Percentiles rank a stretch among this genome's conserved stretches.
Evolutionary conservation across 805 yeast species (phyloP).

Genomic region (Metschnikowia koreensis): DNA sequence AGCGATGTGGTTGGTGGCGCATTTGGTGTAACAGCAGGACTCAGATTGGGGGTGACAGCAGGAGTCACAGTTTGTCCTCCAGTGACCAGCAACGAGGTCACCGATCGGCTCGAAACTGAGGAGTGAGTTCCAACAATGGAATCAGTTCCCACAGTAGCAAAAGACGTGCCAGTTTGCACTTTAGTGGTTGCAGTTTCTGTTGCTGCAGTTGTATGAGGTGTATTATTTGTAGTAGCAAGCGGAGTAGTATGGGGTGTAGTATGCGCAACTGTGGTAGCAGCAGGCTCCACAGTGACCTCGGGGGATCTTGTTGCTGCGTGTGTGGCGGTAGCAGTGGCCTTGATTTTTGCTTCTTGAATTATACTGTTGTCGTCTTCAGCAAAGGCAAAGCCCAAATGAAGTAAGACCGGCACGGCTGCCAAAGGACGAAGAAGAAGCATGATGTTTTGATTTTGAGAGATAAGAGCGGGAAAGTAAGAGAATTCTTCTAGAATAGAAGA

Average conservation of each 20-base stretch:
- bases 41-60: background rate
- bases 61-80: background rate
- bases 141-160: background rate
- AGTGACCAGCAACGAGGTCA: background rate
- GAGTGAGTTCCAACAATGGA: background rate
- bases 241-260: background rate
- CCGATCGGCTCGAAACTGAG: background rate
- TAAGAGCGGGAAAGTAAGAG: background rate
- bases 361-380: background rate
- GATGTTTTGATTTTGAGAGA: background rate
- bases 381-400: background rate
- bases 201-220: background rate
- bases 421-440: background rate
- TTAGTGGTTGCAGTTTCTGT: background rate
- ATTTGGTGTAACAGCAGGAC: background rate
- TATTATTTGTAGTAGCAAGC: no score
- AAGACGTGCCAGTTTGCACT: background rate
- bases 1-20: background rate
- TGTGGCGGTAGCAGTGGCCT: background rate
- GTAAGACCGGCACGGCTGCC: background rate
- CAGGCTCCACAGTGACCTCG: background rate
- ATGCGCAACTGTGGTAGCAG: background rate
- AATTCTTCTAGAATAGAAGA: background rate
- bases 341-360: no score
- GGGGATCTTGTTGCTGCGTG: background rate